Percentiles rank a stretch among this genome's conserved stretches.
Conservation (phyloP, 352 stramenopile genomes). For the Phytopythium delawarense region DNA sequence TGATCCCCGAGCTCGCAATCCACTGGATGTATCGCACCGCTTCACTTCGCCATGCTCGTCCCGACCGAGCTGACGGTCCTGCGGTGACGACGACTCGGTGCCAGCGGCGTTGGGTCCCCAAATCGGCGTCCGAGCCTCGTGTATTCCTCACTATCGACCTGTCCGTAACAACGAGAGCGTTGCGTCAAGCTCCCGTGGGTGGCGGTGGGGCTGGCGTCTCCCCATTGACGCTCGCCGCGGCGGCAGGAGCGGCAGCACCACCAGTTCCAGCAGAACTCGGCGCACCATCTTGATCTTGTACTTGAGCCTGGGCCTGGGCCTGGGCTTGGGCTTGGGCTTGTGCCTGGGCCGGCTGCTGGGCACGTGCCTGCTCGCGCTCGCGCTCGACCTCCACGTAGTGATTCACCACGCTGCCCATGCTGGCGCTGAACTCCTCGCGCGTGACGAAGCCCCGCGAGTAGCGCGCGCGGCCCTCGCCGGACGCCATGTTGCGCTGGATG, state of each 20-base stretch:
- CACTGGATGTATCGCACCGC: too few species aligned
- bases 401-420: slow-evolving; percentile 30
- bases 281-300: neutral
- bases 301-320: neutral
- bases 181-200: too few species aligned
- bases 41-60: too few species aligned
- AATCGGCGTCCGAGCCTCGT: too few species aligned
- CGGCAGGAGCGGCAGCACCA: neutral
- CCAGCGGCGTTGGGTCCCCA: too few species aligned
- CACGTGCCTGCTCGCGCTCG: slow-evolving; percentile 21
- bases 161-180: too few species aligned
- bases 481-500: slow-evolving; percentile 47
- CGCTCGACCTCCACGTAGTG: slow-evolving; percentile 16
- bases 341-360: slow-evolving; percentile 22
- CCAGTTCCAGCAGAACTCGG: neutral
- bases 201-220: neutral
- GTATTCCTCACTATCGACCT: too few species aligned
- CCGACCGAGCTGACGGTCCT: too few species aligned
- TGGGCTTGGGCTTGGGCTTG: slow-evolving; percentile 10
- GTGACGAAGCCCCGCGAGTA: slow-evolving; percentile 65
- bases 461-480: slow-evolving; percentile 25
- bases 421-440: slow-evolving; percentile 37
- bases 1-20: too few species aligned
- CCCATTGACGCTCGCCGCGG: neutral
- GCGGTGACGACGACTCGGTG: too few species aligned